Evolutionary conservation across 176 grass and related monocot species (phyloP).

Genomic region (Triticum monococcum): DNA sequence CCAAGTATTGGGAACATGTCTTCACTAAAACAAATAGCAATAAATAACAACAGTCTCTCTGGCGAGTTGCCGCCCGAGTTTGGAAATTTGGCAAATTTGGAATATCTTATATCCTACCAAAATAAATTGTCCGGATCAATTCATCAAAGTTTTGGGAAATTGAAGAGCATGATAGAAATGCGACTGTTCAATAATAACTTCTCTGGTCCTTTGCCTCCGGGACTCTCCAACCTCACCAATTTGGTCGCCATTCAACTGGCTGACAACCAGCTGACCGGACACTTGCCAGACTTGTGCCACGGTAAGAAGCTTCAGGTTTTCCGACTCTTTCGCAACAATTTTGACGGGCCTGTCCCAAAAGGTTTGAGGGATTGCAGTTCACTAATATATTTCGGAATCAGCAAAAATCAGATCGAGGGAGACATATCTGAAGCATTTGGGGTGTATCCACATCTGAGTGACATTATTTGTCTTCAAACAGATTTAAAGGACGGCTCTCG

Average conservation of each 20-base stretch:
- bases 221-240: slow-evolving; percentile 18
- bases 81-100: neutral
- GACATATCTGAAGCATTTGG: slow-evolving; percentile 29
- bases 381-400: neutral
- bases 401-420: slow-evolving; percentile 24
- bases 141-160: neutral
- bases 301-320: neutral
- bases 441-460: neutral
- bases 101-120: rapidly evolving
- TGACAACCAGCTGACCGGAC: neutral
- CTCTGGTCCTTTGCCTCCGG: neutral
- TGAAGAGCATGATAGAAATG: neutral
- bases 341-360: slow-evolving; percentile 32
- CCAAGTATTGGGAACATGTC: neutral
- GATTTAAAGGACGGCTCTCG: neutral
- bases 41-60: neutral
- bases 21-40: neutral
- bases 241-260: neutral
- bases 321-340: neutral
- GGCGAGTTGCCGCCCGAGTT: neutral
- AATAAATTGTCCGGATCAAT: neutral
- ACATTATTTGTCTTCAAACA: neutral
- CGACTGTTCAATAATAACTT: neutral
- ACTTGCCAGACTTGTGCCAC: neutral
- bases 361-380: slow-evolving; percentile 8